Base-by-base conservation (phyloP, 305 asterid genomes). In the Fraxinus nigra region DNA sequence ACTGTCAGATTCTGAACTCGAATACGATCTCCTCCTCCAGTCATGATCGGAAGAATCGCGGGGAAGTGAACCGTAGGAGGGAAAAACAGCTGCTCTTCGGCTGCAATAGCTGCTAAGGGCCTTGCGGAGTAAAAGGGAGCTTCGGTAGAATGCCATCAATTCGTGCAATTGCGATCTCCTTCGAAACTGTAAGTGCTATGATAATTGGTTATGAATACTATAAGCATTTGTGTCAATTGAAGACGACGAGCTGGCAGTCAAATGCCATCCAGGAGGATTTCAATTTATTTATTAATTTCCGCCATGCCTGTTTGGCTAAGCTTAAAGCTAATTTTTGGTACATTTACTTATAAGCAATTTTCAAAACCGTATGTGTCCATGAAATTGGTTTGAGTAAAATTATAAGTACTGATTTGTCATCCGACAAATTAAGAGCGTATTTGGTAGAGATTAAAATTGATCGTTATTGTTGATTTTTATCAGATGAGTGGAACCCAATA, bases 91-190 rank as follows among this genome's bases (percentile, higher is more conserved):
- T 16, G 92, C 69, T 7, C 79, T 79, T 65, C 85, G 84, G 80
- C 82, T 18, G 18, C 9, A 26, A 26, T 65, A 11, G 87, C 79
- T 33, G 82, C 77, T 61, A 51, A 83, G 46, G 48, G 82, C 86
- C 86, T 56, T 82, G 75, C 93, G 87, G 76, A 90, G 85, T 61
- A 87, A 81, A 78, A 72, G 46, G 2, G 90, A 87, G 84, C 87
- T 89, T 77, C 89, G 88, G 83, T 61, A 81, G 82, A 87, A 86
- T 37, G 91, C 88, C 92, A 89, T 89, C 67, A 7, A 61, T 43
- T 34, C 13, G 59, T 40, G 67, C 78, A 80, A 51, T 43, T 80
- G 70, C 72, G 20, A 30, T 69, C 75, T 69, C 38, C 75, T 69
- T 59, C 33, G 30, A 63, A 63, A 56, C 28, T 56, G 26, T 51